Conservation (phyloP, 306 rosid species). For the Myrica gale region DNA sequence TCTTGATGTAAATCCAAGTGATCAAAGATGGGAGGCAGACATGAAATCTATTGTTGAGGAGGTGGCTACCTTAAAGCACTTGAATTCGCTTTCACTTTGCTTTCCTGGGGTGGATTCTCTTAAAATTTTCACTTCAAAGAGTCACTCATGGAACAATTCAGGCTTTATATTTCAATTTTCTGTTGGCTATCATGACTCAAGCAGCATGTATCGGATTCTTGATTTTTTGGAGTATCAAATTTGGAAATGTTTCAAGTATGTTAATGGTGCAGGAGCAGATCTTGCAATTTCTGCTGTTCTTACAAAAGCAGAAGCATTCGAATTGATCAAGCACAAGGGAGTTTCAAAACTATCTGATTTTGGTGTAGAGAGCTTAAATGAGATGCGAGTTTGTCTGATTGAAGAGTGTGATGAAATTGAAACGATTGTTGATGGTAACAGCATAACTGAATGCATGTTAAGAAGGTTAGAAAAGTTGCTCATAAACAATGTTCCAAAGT, state of each 20-base stretch:
- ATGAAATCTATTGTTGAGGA: background rate
- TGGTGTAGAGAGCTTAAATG: background rate
- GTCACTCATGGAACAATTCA: background rate
- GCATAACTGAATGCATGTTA: background rate
- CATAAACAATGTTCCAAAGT: conserved; percentile 3
- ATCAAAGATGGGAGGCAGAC: conserved; percentile 13
- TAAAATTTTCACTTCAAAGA: conserved; percentile 7
- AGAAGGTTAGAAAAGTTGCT: conserved; percentile 25
- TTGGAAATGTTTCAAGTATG: conserved; percentile 25
- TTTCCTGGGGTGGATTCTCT: conserved; percentile 24
- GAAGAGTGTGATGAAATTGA: conserved; percentile 2
- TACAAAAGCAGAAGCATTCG: conserved; percentile 28
- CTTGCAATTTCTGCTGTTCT: conserved; percentile 5
- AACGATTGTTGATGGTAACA: background rate
- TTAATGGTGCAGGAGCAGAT: conserved; percentile 12
- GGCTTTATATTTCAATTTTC: conserved; percentile 22
- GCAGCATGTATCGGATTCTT: conserved; percentile 18
- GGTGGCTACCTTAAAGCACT: conserved; percentile 17
- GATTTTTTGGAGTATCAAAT: too few relatives aligned
- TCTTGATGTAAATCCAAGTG: conserved; percentile 20
- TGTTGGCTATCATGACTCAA: conserved; percentile 25
- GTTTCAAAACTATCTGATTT: conserved; percentile 11
- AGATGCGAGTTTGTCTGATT: conserved; percentile 23
- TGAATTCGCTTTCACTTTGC: conserved; percentile 15
- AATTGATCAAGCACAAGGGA: conserved; percentile 21